These are phyloP conservation scores for Apophysomyces elegans DNA, from an alignment of 371 early-diverging fungal species.

Conservation along the genomic window DNA sequence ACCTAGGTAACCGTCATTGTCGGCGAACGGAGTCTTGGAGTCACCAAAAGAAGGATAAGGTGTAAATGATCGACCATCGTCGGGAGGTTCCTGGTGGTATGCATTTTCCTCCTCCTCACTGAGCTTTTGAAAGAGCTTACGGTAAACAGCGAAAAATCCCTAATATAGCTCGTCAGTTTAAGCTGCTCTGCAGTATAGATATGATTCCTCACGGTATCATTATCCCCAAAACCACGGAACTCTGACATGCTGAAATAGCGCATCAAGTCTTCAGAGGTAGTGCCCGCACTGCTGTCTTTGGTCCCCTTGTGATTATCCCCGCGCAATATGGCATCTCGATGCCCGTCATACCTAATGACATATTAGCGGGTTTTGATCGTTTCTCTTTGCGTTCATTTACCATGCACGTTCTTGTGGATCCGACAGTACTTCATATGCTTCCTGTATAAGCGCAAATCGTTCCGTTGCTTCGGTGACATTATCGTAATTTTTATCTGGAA, in stretches of 20 bases:
- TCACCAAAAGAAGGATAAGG: constrained; percentile 66
- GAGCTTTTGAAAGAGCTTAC: constrained; percentile 76
- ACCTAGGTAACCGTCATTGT: constrained; percentile 38
- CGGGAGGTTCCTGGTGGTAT: constrained; percentile 39
- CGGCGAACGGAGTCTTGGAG: constrained; percentile 53
- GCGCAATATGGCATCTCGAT: constrained; percentile 81
- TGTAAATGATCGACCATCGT: constrained; percentile 46
- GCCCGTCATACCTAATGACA: constrained; percentile 72
- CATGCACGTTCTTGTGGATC: constrained; percentile 92
- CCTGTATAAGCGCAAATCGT: constrained; percentile 84
- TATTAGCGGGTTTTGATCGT: neutral
- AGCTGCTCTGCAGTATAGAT: neutral
- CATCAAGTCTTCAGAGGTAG: constrained; percentile 68
- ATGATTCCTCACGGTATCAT: constrained; percentile 40
- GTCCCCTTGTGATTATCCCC: constrained; percentile 58
- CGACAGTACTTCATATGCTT: constrained; percentile 89
- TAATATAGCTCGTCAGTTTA: constrained; percentile 11
- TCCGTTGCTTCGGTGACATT: constrained; percentile 84
- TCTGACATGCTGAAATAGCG: constrained; percentile 68
- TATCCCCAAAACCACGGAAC: constrained; percentile 71
- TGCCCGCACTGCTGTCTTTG: constrained; percentile 53
- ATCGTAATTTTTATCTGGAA: constrained; percentile 85
- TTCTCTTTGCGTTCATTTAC: constrained; percentile 42
- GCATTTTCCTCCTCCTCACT: constrained; percentile 82
- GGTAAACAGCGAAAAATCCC: constrained; percentile 86